Base-by-base conservation (phyloP, 345 rosid genomes). In the Pugionium dolabratum region DNA sequence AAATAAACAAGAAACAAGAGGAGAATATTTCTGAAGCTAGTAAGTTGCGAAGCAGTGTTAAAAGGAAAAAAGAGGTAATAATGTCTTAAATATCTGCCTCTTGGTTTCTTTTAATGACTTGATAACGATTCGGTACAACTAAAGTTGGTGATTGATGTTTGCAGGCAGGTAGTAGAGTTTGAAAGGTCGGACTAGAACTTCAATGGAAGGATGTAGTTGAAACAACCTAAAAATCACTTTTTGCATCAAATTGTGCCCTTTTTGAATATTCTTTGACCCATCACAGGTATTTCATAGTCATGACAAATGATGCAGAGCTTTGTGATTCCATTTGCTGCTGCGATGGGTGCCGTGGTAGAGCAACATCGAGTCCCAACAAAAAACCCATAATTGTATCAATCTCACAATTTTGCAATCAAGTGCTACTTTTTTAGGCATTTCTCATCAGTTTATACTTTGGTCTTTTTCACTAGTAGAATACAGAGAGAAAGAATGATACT, bases 401-500 rank as follows among this genome's bases (percentile, higher is more conserved):
- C 18, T 18, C 18, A 18, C 18, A 18, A 18, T 18, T 34, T 3
- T 34, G 3, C 4, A 34, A 34, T 34, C 36, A 34, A 34, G 5
- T 34, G 36, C 36, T 3, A 34, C 5, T 34, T n/a, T 4, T 40
- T 27, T 27, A 36, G 34, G 28, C 49, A 40, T 68, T 57, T 44
- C 46, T 53, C 35, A 31, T 18, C 45, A 6, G 42, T 31, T 53
- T 53, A 18, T 35, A 35, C 11, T 64, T 39, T 42, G 54, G 32
- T 41, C 10, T 39, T 32, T 46, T 40, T 8, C 47, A 59, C 33
- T 3, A 40, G 26, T 26, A 57, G 6, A 9, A 35, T 30, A 70
- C 47, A 44, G 31, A 71, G 64, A 54, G 39, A 73, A 74, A 74
- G 77, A 74, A 74, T 74, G 59, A 61, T 45, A 52, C 59, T 66